Percentiles rank a stretch among this genome's conserved stretches.
Evolutionary conservation across 2,329 filamentous ascomycete genomes (phyloP).

Genomic region (Colletotrichum sp.): DNA sequence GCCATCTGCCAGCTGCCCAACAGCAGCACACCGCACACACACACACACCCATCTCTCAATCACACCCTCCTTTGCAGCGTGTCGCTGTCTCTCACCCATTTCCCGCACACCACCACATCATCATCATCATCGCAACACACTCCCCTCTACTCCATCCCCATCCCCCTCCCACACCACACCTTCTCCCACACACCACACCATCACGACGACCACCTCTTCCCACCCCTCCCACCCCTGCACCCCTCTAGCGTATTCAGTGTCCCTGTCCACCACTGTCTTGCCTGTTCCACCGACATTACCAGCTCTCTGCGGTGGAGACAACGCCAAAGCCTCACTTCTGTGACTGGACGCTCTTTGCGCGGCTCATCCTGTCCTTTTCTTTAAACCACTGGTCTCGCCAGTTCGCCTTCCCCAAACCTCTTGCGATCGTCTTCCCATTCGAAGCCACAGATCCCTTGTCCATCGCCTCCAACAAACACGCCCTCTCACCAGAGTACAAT

Average conservation of each 20-base stretch:
- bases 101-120: background rate
- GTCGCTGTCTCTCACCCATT: background rate
- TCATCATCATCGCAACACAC: background rate
- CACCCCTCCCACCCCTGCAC: constrained; percentile 4
- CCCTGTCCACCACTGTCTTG: constrained; percentile 15
- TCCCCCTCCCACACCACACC: background rate
- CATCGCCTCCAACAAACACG: constrained; percentile 5
- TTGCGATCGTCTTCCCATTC: constrained; percentile 15
- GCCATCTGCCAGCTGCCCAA: background rate
- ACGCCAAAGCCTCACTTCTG: constrained; percentile 25
- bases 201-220: constrained; percentile 1
- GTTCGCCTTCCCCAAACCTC: background rate
- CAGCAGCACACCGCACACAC: background rate
- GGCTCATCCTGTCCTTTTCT: constrained; percentile 21
- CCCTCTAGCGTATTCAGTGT: constrained; percentile 6
- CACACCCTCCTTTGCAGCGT: constrained; percentile 3
- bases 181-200: background rate
- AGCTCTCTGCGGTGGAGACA: constrained; percentile 18
- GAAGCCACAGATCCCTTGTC: constrained; percentile 22
- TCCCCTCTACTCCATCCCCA: background rate
- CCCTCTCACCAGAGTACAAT: constrained; percentile 1
- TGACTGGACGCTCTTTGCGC: constrained; percentile 22
- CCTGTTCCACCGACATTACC: constrained; percentile 24
- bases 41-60: background rate
- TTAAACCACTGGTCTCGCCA: constrained; percentile 22